These are phyloP conservation scores for Hypoxylon fragiforme DNA, from an alignment of 495 filamentous ascomycete genomes.

Conservation along the genomic window DNA sequence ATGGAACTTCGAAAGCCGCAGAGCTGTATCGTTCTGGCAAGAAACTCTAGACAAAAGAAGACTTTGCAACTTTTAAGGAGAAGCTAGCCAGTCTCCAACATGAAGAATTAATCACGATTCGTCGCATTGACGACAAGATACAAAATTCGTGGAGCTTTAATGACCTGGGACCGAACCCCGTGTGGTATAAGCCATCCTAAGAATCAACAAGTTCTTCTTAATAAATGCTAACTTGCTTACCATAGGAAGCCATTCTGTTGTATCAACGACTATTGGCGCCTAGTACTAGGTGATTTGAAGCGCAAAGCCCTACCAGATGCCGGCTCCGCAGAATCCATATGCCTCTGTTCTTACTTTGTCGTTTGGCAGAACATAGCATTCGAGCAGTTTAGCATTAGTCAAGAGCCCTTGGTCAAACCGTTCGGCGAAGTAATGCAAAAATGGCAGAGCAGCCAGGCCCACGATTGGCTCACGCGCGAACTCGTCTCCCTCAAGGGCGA, in stretches of 20 bases:
- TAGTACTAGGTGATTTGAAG: too few relatives aligned
- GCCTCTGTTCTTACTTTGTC: slow-evolving; percentile 13
- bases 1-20: slow-evolving; percentile 3
- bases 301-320: neutral
- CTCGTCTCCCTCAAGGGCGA: neutral
- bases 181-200: too few relatives aligned
- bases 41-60: slow-evolving; percentile 3
- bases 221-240: too few relatives aligned
- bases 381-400: neutral
- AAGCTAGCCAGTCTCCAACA: slow-evolving; percentile 4
- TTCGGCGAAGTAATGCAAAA: neutral
- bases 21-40: slow-evolving; percentile 11
- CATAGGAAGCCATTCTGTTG: too few relatives aligned
- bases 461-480: neutral
- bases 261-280: too few relatives aligned
- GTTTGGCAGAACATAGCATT: slow-evolving; percentile 5
- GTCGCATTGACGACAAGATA: slow-evolving; percentile 7
- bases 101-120: slow-evolving; percentile 8
- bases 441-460: slow-evolving; percentile 1
- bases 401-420: neutral
- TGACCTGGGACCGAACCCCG: too few relatives aligned
- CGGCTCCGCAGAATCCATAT: too few relatives aligned
- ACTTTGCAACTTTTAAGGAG: slow-evolving; percentile 7
- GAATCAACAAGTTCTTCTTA: too few relatives aligned
- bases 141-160: slow-evolving; percentile 9